These are phyloP conservation scores for Ustilaginoidea virens DNA, from an alignment of 2,329 filamentous ascomycete genomes.

Conservation along the genomic window DNA sequence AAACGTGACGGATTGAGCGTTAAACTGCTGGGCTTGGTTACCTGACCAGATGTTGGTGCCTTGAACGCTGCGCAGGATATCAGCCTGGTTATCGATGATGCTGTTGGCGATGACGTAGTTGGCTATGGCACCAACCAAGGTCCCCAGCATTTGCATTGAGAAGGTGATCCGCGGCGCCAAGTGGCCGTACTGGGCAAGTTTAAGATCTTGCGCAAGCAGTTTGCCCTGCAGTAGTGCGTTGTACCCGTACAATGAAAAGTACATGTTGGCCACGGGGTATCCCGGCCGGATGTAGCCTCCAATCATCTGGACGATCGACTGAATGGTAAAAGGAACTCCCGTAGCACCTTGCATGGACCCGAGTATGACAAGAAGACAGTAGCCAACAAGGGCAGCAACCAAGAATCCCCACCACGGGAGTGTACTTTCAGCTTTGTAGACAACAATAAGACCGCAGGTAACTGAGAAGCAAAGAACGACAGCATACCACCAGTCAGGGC, in stretches of 20 bases:
- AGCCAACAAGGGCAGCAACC: conserved; percentile 18
- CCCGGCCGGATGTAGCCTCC: conserved; percentile 29
- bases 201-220: conserved; percentile 12
- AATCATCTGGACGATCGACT: conserved; percentile 28
- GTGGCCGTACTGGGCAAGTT: conserved; percentile 18
- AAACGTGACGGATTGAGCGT: conserved; percentile 18
- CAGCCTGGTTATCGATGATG: conserved; percentile 25
- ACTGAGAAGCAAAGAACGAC: conserved; percentile 10
- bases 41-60: conserved; percentile 28
- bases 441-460: conserved; percentile 20
- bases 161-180: conserved; percentile 7
- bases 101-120: conserved; percentile 30
- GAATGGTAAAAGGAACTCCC: conserved; percentile 16
- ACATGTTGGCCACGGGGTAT: conserved; percentile 25
- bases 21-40: conserved; percentile 29
- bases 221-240: conserved; percentile 18
- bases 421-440: conserved; percentile 15
- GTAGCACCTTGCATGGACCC: conserved; percentile 21
- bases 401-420: conserved; percentile 25
- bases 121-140: conserved; percentile 23
- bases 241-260: conserved; percentile 23
- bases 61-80: conserved; percentile 19
- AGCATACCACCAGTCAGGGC: conserved; percentile 27
- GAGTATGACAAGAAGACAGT: conserved; percentile 22
- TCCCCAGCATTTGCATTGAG: conserved; percentile 23